Evolutionary conservation across 2,329 filamentous ascomycete genomes (phyloP), one percentile per base, ranked within the genome.

Genomic region (Clonostachys solani): DNA sequence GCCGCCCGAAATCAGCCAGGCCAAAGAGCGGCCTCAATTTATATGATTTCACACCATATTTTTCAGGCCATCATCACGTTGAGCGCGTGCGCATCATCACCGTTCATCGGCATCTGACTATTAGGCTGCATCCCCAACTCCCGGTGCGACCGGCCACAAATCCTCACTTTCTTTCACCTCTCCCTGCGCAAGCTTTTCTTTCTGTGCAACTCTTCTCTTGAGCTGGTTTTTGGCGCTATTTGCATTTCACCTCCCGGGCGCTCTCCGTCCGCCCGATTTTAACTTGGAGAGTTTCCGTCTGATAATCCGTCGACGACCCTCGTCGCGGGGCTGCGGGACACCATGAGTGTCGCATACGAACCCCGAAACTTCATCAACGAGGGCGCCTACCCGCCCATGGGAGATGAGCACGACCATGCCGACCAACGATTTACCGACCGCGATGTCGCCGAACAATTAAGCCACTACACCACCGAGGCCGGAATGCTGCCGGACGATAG

Each of bases 281-380:
- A 18, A 18, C 37, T 12, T 8, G 5, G 8, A 7, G 37, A 17
- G 37, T n/a, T n/a, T n/a, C n/a, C 37, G 17, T 40, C 40, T 16
- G 13, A 42, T 15, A 42, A 19, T 18, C 40, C 8, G 17, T n/a
- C 34, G 23, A 29, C 23, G 12, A 33, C 41, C 29, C 42, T 44
- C 23, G 45, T 48, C 47, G 18, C 29, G 44, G 18, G 42, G 41
- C 40, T 43, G 49, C 47, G 45, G 23, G 53, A 47, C 59, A 68
- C 56, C 43, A 78, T 78, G 74, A 74, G 69, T 52, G 73, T 80
- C 55, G 74, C 73, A 38, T 80, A 74, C 56, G 75, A 80, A 53
- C 63, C 71, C 19, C 65, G 75, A 49, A 68, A 62, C 53, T 75
- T 78, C 50, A 67, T 77, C 37, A 67, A 75, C 47, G 71, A 75